phyloP scores from a whole-genome alignment of 2,329 filamentous ascomycete species.

The Fusarium concolor region DNA sequence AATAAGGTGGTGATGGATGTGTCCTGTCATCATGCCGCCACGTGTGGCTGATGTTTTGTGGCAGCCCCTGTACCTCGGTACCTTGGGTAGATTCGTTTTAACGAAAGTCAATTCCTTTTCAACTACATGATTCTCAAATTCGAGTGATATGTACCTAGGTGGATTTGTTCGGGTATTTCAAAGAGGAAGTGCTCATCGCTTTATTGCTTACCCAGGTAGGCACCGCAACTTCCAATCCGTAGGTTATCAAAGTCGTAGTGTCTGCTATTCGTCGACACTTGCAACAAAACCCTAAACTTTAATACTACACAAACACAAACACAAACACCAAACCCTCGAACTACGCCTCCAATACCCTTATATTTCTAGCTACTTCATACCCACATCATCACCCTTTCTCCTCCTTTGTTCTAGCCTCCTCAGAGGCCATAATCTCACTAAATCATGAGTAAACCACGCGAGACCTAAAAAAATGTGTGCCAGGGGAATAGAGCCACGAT shows the following conservation, averaged over 20 bases:
- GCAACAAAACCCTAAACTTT: not conserved
- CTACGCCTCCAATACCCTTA: not conserved
- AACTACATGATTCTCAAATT: not conserved
- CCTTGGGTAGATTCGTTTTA: not conserved
- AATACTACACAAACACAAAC: not conserved
- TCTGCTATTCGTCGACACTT: constrained; percentile 3
- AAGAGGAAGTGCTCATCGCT: too few species aligned
- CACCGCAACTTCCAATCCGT: not conserved
- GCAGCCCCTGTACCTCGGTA: not conserved
- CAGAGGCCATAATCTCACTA: not conserved
- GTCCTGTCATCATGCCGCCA: constrained; percentile 40
- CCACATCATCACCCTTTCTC: not conserved
- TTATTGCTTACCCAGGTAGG: too few species aligned
- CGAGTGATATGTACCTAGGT: too few species aligned
- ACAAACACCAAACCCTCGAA: not conserved
- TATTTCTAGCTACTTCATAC: not conserved
- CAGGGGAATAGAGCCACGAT: constrained; percentile 23
- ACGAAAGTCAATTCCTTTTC: not conserved
- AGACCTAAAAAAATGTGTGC: constrained; percentile 21
- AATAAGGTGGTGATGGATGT: constrained; percentile 27
- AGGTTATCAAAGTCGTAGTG: constrained; percentile 4
- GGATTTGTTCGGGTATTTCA: too few species aligned
- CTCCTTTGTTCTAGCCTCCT: not conserved
- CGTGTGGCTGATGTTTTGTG: constrained; percentile 36
- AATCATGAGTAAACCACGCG: constrained; percentile 20